Conservation (phyloP, 352 stramenopile species). For the Globisporangium alternatum region DNA sequence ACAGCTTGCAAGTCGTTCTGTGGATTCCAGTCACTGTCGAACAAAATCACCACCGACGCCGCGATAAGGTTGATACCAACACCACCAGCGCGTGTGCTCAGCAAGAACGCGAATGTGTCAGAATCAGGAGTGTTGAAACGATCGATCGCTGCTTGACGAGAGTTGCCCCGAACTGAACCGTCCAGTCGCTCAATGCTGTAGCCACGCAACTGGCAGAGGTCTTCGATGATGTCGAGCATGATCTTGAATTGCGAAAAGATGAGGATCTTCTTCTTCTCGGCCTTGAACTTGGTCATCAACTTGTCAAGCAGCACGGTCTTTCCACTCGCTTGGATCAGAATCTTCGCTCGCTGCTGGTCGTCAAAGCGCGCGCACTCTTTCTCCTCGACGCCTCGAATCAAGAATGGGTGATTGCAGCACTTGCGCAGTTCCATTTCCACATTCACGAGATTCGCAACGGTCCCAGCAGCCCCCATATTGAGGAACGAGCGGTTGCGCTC, state of each 20-base stretch:
- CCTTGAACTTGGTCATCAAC: constrained; percentile 95
- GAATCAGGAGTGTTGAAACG: constrained; percentile 94
- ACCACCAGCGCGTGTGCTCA: constrained; percentile 94
- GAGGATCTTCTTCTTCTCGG: constrained; percentile 98
- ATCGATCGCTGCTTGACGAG: constrained; percentile 98
- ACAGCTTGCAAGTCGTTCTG: constrained; percentile 98
- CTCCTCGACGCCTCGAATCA: constrained; percentile 97
- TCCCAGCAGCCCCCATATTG: constrained; percentile 85
- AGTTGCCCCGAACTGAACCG: constrained; percentile 94
- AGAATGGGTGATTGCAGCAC: constrained; percentile 99
- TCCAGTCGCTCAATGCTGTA: constrained; percentile 96
- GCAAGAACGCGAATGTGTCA: constrained; percentile 97
- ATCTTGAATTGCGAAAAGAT: constrained; percentile 99
- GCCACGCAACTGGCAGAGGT: constrained; percentile 76
- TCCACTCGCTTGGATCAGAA: constrained; percentile 85
- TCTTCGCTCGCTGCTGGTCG: constrained; percentile 64
- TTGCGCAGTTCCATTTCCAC: constrained; percentile 99
- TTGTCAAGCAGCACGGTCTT: constrained; percentile 99
- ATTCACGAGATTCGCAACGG: constrained; percentile 97
- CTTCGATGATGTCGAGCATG: constrained; percentile 97
- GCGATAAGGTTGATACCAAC: constrained; percentile 97
- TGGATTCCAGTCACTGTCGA: constrained; percentile 98
- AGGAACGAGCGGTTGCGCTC: constrained; percentile 95
- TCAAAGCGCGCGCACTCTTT: constrained; percentile 90
- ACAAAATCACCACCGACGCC: constrained; percentile 83